phyloP scores from a whole-genome alignment of 2,329 filamentous ascomycete genomes.

The Pseudogymnoascus sp. region DNA sequence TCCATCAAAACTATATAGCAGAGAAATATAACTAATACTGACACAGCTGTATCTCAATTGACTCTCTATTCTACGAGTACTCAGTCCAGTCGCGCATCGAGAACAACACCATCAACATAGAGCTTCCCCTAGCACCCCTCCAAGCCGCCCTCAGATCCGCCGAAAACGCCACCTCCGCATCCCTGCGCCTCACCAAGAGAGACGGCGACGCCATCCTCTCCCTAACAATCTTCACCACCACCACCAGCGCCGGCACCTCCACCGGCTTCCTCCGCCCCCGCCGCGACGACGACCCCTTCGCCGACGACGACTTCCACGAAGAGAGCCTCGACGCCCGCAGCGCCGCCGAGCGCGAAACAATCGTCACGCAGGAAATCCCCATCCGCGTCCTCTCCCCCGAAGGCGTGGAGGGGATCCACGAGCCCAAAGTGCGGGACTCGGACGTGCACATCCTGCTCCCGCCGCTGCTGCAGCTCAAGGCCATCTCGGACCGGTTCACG shows the following conservation, averaged over 20 bases:
- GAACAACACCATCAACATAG: slow-evolving; percentile 89
- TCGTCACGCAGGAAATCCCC: slow-evolving; percentile 94
- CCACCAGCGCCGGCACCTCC: slow-evolving; percentile 40
- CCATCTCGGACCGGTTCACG: slow-evolving; percentile 91
- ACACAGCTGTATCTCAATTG: slow-evolving; percentile 51
- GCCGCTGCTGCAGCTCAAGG: slow-evolving; percentile 78
- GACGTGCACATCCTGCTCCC: slow-evolving; percentile 92
- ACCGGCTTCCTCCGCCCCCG: slow-evolving; percentile 21
- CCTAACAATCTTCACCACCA: slow-evolving; percentile 78
- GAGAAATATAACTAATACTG: neutral
- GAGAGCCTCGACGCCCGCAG: slow-evolving; percentile 46
- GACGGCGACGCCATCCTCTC: slow-evolving; percentile 78
- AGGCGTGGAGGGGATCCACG: slow-evolving; percentile 85
- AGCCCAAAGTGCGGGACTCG: slow-evolving; percentile 81
- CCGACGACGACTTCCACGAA: slow-evolving; percentile 38
- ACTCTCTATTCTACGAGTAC: slow-evolving; percentile 82
- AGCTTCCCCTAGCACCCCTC: slow-evolving; percentile 80
- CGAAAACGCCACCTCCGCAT: slow-evolving; percentile 68
- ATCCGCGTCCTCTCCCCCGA: slow-evolving; percentile 78
- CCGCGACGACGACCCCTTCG: slow-evolving; percentile 34
- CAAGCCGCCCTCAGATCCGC: slow-evolving; percentile 90
- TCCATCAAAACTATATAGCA: slow-evolving; percentile 12
- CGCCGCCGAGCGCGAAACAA: slow-evolving; percentile 70
- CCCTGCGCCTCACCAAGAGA: slow-evolving; percentile 86
- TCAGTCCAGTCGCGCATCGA: slow-evolving; percentile 74